These are phyloP conservation scores for Claviceps sp. DNA, from an alignment of 2,329 filamentous ascomycete genomes.

Conservation along the genomic window DNA sequence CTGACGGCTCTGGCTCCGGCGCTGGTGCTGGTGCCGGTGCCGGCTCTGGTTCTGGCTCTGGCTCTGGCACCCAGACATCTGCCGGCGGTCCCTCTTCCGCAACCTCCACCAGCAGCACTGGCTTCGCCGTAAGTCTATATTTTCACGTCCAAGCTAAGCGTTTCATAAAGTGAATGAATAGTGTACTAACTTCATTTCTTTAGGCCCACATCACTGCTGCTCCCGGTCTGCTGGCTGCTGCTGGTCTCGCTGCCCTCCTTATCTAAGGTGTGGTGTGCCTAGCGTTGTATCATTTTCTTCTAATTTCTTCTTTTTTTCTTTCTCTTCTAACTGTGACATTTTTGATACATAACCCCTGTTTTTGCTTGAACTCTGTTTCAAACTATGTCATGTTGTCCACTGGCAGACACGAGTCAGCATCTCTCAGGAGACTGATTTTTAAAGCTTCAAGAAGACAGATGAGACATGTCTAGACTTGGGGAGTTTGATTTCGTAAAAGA, in stretches of 20 bases:
- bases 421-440: slow-evolving; percentile 14
- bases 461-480: slow-evolving; percentile 1
- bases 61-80: neutral
- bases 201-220: slow-evolving; percentile 30
- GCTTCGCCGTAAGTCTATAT: slow-evolving; percentile 17
- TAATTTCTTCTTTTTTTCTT: neutral
- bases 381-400: slow-evolving; percentile 13
- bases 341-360: slow-evolving; percentile 29
- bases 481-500: slow-evolving; percentile 12
- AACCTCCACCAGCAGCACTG: slow-evolving; percentile 10
- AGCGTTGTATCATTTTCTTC: neutral
- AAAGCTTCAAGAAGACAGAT: slow-evolving; percentile 8
- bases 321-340: slow-evolving; percentile 20
- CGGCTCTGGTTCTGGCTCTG: neutral
- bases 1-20: slow-evolving; percentile 2
- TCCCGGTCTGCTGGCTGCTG: slow-evolving; percentile 34
- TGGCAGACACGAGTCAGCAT: slow-evolving; percentile 8
- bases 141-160: no score
- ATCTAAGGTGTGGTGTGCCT: slow-evolving; percentile 23
- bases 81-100: neutral
- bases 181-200: neutral
- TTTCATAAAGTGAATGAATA: neutral
- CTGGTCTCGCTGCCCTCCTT: slow-evolving; percentile 34
- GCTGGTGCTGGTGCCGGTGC: no score
- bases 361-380: slow-evolving; percentile 15